A percentile compares a stretch with the other conserved stretches of the same genome.
phyloP scores from a whole-genome alignment of 176 grass and related monocot genomes.

The Chloris gayana region DNA sequence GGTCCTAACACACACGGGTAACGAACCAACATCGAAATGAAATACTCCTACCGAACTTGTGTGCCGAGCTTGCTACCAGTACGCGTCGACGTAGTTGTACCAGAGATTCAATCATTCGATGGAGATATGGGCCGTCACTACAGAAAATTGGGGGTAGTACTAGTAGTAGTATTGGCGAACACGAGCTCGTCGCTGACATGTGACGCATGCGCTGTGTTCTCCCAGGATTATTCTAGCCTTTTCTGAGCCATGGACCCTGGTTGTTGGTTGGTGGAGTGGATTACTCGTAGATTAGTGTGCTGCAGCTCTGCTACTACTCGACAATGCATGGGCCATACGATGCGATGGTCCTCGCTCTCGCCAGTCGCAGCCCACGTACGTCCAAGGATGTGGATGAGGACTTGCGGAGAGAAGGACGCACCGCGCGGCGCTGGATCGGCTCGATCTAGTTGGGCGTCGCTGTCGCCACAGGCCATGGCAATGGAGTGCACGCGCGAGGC shows the following conservation, averaged over 20 bases:
- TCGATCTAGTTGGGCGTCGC: conserved; percentile 24
- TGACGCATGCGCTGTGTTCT: conserved; percentile 13
- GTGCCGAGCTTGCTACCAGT: background rate
- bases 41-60: background rate
- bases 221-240: conserved; percentile 3
- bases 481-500: background rate
- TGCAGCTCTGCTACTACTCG: background rate
- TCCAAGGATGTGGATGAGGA: conserved; percentile 24
- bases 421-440: conserved; percentile 4
- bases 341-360: background rate
- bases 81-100: background rate
- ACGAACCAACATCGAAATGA: background rate
- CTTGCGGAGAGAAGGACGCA: background rate
- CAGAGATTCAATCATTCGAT: background rate
- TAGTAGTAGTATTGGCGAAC: background rate
- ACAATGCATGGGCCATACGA: background rate
- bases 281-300: background rate
- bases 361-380: background rate
- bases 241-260: background rate
- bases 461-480: background rate
- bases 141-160: too few species aligned
- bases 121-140: too few species aligned
- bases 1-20: background rate
- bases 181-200: background rate
- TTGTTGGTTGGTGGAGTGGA: conserved; percentile 23